phyloP scores from a whole-genome alignment of 345 rosid species.

The Salix udensis region DNA sequence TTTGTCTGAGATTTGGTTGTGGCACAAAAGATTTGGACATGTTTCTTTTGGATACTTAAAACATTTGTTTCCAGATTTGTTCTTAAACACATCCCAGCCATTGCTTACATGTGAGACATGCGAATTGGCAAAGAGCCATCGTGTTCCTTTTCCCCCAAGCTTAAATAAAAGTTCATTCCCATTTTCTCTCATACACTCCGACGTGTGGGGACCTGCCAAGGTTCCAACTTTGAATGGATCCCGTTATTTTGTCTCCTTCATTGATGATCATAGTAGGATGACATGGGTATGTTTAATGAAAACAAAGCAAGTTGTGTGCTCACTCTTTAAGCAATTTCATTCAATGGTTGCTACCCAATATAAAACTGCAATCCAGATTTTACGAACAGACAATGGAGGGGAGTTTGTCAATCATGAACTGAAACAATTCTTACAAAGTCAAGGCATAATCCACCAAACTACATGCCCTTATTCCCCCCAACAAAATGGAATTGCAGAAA shows the following conservation, averaged over 20 bases:
- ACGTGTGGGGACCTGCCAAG: not conserved
- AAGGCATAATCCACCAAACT: not conserved
- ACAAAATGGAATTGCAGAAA: not conserved
- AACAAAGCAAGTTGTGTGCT: not conserved
- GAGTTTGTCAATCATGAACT: not conserved
- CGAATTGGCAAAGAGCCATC: constrained; percentile 4
- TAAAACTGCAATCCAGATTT: not conserved
- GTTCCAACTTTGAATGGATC: constrained; percentile 5
- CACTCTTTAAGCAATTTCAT: not conserved
- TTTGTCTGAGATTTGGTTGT: not conserved
- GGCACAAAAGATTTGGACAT: not conserved
- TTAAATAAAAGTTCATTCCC: not conserved
- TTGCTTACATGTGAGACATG: not conserved
- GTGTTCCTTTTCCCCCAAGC: not conserved
- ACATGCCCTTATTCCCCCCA: not conserved
- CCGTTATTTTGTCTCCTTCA: not conserved
- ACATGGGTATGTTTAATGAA: not conserved
- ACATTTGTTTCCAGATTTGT: not conserved
- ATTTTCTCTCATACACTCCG: not conserved
- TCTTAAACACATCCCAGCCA: not conserved
- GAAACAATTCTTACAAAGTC: not conserved
- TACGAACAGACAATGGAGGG: not conserved
- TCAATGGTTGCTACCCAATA: not conserved
- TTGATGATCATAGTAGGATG: not conserved
- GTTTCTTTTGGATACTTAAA: constrained; percentile 8